These are phyloP conservation scores for Capsella bursapastoris DNA, from an alignment of 345 rosid species.

Conservation along the genomic window DNA sequence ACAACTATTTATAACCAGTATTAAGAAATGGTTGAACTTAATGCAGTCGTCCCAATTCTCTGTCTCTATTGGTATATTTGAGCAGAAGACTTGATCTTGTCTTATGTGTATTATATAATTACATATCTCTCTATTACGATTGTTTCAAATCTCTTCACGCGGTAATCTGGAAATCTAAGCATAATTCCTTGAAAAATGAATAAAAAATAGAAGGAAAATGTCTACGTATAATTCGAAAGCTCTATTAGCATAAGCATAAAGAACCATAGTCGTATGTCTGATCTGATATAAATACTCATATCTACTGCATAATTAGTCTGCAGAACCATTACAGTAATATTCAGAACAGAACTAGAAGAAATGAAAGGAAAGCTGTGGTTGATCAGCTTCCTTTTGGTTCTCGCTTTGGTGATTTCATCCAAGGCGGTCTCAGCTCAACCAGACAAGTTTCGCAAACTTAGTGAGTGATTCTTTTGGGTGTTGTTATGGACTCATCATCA, in stretches of 20 bases:
- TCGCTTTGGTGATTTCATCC: slow-evolving; percentile 3
- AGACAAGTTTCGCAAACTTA: not conserved
- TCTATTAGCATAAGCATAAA: not conserved
- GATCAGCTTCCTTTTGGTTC: not conserved
- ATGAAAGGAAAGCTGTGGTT: not conserved
- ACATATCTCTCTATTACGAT: not conserved
- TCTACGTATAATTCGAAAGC: not conserved
- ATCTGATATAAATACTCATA: not conserved
- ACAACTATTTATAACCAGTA: not conserved
- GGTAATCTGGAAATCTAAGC: not conserved
- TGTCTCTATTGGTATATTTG: not conserved
- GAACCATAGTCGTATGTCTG: slow-evolving; percentile 24
- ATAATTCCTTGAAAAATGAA: not conserved
- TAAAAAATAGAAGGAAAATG: not conserved
- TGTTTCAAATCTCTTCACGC: slow-evolving; percentile 25
- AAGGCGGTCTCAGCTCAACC: not conserved
- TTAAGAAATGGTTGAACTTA: not conserved
- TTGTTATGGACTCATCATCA: not conserved
- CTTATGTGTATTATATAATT: not conserved
- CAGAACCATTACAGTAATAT: not conserved
- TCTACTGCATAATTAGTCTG: no score
- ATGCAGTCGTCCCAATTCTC: not conserved
- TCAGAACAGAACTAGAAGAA: not conserved
- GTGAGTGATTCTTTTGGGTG: not conserved
- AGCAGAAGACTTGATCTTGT: slow-evolving; percentile 27